Conservation (phyloP, 2,329 filamentous ascomycete genomes). For the Ilyonectria destructans region DNA sequence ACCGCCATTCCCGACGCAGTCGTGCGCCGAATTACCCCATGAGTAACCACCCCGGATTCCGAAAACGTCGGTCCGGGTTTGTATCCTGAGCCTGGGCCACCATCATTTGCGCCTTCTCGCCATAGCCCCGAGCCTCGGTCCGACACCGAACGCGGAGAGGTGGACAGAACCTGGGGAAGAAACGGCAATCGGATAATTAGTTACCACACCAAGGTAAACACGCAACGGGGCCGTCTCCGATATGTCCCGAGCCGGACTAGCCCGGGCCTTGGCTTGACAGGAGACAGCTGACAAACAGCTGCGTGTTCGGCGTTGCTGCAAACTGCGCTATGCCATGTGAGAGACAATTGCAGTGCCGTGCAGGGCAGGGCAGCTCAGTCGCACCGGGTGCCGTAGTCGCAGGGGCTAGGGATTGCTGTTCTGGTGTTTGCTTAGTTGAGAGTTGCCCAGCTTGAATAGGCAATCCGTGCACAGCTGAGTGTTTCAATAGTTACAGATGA, state of each 20-base stretch:
- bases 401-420: conserved; percentile 7
- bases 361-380: too few species aligned
- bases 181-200: not conserved
- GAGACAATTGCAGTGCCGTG: conserved; percentile 10
- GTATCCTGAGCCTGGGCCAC: conserved; percentile 8
- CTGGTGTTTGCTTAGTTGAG: conserved; percentile 7
- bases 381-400: too few species aligned
- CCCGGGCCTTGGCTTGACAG: conserved; percentile 13
- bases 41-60: conserved; percentile 23
- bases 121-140: conserved; percentile 13
- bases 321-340: conserved; percentile 17
- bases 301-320: conserved; percentile 11
- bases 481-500: not conserved
- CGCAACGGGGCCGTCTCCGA: conserved; percentile 8
- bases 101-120: not conserved
- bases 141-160: conserved; percentile 11
- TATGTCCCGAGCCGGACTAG: conserved; percentile 26
- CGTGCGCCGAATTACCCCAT: conserved; percentile 6
- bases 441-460: conserved; percentile 18
- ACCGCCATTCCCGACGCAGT: conserved; percentile 10
- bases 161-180: conserved; percentile 13
- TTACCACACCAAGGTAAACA: not conserved
- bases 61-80: conserved; percentile 19
- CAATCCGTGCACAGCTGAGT: conserved; percentile 12
- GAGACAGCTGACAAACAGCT: not conserved